phyloP scores from a whole-genome alignment of 2,329 filamentous ascomycete genomes.

The Raffaelea albimanens region DNA sequence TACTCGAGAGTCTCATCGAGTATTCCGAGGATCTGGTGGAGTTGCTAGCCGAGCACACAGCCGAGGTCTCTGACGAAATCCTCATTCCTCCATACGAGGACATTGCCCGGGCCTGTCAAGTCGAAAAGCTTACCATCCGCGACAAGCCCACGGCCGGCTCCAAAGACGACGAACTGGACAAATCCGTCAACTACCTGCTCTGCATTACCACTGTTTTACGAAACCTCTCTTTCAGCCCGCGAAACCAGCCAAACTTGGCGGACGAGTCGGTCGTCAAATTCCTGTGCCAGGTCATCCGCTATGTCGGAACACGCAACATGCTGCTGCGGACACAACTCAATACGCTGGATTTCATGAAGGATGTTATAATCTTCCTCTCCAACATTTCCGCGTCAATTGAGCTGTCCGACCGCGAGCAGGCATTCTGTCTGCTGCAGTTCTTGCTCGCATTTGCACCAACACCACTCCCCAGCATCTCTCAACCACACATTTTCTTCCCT shows the following conservation, averaged over 20 bases:
- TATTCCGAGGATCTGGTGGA: slow-evolving; percentile 87
- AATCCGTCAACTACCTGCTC: slow-evolving; percentile 76
- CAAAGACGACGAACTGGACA: slow-evolving; percentile 70
- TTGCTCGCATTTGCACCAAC: slow-evolving; percentile 81
- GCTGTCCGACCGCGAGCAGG: slow-evolving; percentile 78
- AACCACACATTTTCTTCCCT: slow-evolving; percentile 62
- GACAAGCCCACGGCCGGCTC: slow-evolving; percentile 68
- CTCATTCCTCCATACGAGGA: slow-evolving; percentile 82
- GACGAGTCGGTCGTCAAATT: slow-evolving; percentile 74
- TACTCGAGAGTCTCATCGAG: slow-evolving; percentile 80
- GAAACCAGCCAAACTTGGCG: slow-evolving; percentile 66
- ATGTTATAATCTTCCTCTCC: slow-evolving; percentile 78
- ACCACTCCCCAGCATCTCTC: slow-evolving; percentile 52
- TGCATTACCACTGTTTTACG: slow-evolving; percentile 88
- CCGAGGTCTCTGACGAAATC: slow-evolving; percentile 79
- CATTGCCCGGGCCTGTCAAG: slow-evolving; percentile 65
- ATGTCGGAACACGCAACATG: slow-evolving; percentile 82
- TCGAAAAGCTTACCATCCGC: slow-evolving; percentile 63
- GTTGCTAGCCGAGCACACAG: slow-evolving; percentile 70
- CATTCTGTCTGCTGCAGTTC: slow-evolving; percentile 77
- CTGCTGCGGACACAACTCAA: slow-evolving; percentile 74
- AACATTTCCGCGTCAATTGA: slow-evolving; percentile 77
- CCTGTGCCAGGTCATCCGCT: slow-evolving; percentile 71
- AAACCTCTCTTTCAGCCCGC: slow-evolving; percentile 77
- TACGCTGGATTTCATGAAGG: slow-evolving; percentile 95